Base-by-base conservation (phyloP, 1,284 basidiomycete species). In the Ustilago cynodontis region DNA sequence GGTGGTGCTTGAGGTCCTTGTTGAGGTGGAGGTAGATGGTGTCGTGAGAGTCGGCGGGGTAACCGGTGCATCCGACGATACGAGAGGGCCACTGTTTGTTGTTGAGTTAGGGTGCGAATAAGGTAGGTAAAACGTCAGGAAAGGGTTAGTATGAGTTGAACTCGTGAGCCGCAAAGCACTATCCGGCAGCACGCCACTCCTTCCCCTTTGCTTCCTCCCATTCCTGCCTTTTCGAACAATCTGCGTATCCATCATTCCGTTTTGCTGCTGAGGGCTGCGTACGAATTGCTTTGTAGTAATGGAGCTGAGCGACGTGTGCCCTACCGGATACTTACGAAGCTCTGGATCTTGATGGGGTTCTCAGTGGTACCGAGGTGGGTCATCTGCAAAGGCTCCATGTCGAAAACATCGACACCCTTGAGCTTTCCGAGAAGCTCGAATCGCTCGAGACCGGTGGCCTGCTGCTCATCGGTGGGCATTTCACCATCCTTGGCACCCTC, bases 401-500 rank as follows among this genome's bases (percentile, higher is more conserved):
- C 95, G 89, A 98, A 99, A 63, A 95, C 91, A 52, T 94, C 92
- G 59, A 94, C 88, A 65, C 95, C 95, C 88, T 95, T 91, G 84
- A 95, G 89, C 80, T 93, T 92, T 84, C 93, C 94, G 69, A 98
- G 88, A 58, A 97, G 89, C 88, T 99, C 94, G 86, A 95, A 91
- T 87, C 96, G 93, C 88, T 98, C 95, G 71, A 98, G 89, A 91
- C 96, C 95, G 79, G 96, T 99, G 31, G 95, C 91, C 88, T 99
- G 96, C 81, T 93, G 89, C 85, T 92, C 89, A 88, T 94, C 93
- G 72, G 92, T 93, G 67, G 94, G 91, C 72, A 94, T 90, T 73
- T 91, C 89, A 77, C 94, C 94, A 14, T 90, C 65, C 87, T 93
- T 91, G 81, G 90, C 90, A 85, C 87, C 94, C 90, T 80, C 89